A percentile compares a stretch with the other conserved stretches of the same genome.
These are phyloP conservation scores for Linderina pennispora DNA, from an alignment of 192 early-diverging fungal species.

Conservation along the genomic window DNA sequence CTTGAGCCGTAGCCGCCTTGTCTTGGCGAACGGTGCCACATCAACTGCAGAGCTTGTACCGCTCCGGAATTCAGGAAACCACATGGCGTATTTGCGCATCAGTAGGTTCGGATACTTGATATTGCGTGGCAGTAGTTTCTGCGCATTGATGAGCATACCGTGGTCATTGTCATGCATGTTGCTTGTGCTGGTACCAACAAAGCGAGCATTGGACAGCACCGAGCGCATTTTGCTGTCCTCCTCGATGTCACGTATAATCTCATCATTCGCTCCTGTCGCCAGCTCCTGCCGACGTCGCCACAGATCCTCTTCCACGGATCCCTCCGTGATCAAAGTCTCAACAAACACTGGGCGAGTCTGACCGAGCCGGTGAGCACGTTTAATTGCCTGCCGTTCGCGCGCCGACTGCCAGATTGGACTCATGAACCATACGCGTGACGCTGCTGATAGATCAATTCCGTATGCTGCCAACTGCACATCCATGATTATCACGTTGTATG, in stretches of 20 bases:
- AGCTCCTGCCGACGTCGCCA: constrained; percentile 36
- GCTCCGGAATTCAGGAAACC: constrained; percentile 23
- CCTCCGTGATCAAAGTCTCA: constrained; percentile 33
- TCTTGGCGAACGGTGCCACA: constrained; percentile 26
- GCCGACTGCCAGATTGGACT: constrained; percentile 70
- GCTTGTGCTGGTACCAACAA: constrained; percentile 3
- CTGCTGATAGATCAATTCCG: constrained; percentile 73
- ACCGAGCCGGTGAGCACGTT: constrained; percentile 79
- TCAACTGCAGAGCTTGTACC: no score
- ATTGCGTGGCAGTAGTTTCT: constrained; percentile 14
- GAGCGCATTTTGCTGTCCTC: constrained; percentile 44
- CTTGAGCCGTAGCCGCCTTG: no score
- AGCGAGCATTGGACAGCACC: constrained; percentile 28
- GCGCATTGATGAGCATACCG: constrained; percentile 1
- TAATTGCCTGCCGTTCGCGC: constrained; percentile 76
- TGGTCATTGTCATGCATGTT: background rate
- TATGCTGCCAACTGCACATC: constrained; percentile 54
- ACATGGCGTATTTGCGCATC: constrained; percentile 20
- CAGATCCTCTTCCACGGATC: constrained; percentile 36
- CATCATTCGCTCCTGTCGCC: constrained; percentile 6
- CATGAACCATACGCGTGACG: constrained; percentile 64
- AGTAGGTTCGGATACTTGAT: constrained; percentile 20
- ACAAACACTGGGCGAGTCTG: constrained; percentile 45
- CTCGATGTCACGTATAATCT: constrained; percentile 22
- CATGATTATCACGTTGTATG: constrained; percentile 43